Base-by-base conservation (phyloP, 2,329 filamentous ascomycete genomes). In the Cordyceps militaris region DNA sequence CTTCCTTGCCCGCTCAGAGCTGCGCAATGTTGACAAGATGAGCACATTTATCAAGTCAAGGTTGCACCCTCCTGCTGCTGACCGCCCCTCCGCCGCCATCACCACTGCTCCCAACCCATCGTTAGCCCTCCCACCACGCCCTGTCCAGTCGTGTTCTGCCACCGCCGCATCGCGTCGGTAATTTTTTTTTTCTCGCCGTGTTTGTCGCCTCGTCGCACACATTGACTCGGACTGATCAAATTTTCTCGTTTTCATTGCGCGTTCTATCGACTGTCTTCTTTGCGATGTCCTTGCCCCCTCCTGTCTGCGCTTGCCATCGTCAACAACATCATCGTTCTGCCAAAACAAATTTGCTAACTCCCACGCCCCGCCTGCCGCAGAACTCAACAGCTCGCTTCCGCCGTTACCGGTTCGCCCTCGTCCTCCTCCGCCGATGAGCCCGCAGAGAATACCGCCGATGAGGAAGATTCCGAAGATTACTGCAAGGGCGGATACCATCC, bases 401-500 rank as follows among this genome's bases (percentile, higher is more conserved):
- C 77, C 77, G 77, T 80, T 84, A 74, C 86, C 76, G 79, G 86
- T 66, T 93, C 91, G 61, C 88, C 89, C 60, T 87, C 87, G 54
- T 88, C 89, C 57, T 89, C 86, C 60, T 89, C 89, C 48, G 86
- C 84, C 65, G 91, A 93, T 74, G 92, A 96, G 71, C 81, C 84
- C 65, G 84, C 88, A 73, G 92, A 97, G 68, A 92, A 94, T 70
- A 96, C 93, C 40, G 93, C 92, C 69, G 94, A 97, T 71, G 94
- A 99, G 76, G 94, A 99, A 76, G 94, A 99, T 74, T 96, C 91
- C 49, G 93, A 97, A 75, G 94, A 99, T 74, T 99, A 99, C 78
- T 97, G 93, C 83, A 97, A 97, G 76, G 94, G 94, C 68, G 94
- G 94, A 61, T 99, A 97, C 74, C 94, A 99, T 70, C 94, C 94